Evolutionary conservation across 1,284 basidiomycete species (phyloP).

Genomic region (Malassezia dermatis): DNA sequence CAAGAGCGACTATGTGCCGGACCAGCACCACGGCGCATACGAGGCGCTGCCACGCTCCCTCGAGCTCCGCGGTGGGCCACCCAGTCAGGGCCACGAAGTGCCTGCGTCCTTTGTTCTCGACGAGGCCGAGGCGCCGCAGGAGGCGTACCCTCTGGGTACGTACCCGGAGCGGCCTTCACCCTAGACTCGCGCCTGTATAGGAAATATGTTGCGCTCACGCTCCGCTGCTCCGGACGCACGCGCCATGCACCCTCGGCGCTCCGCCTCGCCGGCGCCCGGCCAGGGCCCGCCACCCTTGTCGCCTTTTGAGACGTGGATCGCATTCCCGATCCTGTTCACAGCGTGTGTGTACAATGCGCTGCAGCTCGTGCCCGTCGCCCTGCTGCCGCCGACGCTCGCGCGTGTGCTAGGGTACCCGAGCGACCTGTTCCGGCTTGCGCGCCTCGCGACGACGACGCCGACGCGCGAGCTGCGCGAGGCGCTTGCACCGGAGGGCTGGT

Average conservation of each 20-base stretch:
- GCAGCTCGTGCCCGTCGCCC: neutral
- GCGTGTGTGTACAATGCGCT: conserved; percentile 1
- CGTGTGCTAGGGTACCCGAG: neutral
- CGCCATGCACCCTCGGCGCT: neutral
- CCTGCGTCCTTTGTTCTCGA: neutral
- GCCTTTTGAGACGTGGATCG: conserved; percentile 4
- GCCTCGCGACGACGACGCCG: neutral
- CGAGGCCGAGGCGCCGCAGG: neutral
- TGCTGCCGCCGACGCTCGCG: neutral
- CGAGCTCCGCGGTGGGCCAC: neutral
- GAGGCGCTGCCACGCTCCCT: neutral
- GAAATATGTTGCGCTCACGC: neutral
- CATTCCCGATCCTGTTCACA: neutral
- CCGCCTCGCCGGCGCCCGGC: neutral
- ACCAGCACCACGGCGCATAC: neutral
- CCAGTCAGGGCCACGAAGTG: neutral
- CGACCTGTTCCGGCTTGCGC: conserved; percentile 9
- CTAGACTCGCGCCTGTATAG: neutral
- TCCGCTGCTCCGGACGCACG: neutral
- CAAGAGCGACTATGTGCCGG: conserved; percentile 18
- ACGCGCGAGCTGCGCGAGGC: conserved; percentile 12
- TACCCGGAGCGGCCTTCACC: neutral
- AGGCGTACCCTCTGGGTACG: neutral
- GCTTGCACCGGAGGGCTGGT: neutral
- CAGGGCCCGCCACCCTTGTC: neutral